Evolutionary conservation across 371 early-diverging fungal species (phyloP), one percentile per base, ranked within the genome.

Genomic region (Funneliformis caledonium): DNA sequence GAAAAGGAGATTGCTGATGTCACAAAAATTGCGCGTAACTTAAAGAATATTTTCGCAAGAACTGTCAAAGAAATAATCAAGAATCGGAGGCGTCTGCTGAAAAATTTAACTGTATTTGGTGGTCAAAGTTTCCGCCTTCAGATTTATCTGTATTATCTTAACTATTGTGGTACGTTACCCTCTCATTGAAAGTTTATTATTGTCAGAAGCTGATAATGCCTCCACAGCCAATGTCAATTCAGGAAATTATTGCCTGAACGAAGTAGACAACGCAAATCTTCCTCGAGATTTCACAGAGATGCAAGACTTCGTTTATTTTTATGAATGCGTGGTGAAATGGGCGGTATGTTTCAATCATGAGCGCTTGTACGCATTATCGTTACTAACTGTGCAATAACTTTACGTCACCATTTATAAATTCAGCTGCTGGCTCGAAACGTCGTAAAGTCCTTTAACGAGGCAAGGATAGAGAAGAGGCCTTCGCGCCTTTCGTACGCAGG

Each of bases 401-500:
- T 68, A 16, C 31, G 22, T 50, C 26, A 70, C 45, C 11, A 11
- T 6, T 31, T 64, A 64, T 31, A 2, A 64, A 70, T 47, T 70
- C 45, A 70, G 43, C 16, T 67, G 22, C 60, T 80, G 73, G 73
- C 61, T 64, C 72, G n/a, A 19, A 26, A 80, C 72, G 80, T 80
- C 47, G 72, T 68, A 69, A 48, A 70, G 42, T 80, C 80, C 50
- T 80, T 80, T 80, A 50, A 72, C 43, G 43, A 72, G 16, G 72
- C 80, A 80, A 80, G 80, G 56, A 16, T 73, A 26, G 72, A 62
- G 48, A 26, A 80, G 62, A 80, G 80, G 42, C 80, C 73, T 4
- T 72, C 80, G 59, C 72, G 72, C n/a, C 74, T 68, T 43, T 80
- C 73, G 33, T 80, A 72, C 37, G 80, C 59, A 22, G 10, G 72